Evolutionary conservation across 148 eudicot genomes (phyloP).

Genomic region (Camellia lanceoleosa): DNA sequence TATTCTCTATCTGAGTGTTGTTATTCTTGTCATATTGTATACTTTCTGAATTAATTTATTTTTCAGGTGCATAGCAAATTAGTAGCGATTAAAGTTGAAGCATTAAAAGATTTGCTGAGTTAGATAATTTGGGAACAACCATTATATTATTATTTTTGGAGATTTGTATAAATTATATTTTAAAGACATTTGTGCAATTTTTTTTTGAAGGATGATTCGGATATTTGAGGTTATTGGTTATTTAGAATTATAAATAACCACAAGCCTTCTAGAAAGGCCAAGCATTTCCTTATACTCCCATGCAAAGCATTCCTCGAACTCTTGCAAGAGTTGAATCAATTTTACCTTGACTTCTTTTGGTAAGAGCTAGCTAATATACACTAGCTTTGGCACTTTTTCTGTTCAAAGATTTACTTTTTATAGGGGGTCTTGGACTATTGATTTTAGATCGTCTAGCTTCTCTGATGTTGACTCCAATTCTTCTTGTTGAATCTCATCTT

Average conservation of each 20-base stretch:
- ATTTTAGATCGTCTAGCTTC: neutral
- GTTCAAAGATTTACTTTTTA: neutral
- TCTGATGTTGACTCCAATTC: neutral
- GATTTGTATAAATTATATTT: too few species aligned
- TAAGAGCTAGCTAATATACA: neutral
- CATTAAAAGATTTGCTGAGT: too few species aligned
- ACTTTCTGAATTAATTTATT: too few species aligned
- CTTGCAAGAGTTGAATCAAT: neutral
- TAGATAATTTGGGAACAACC: too few species aligned
- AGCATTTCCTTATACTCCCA: neutral
- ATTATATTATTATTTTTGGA: too few species aligned
- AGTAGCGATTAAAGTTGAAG: too few species aligned
- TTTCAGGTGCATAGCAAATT: too few species aligned
- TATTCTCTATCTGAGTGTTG: too few species aligned
- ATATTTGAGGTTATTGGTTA: neutral
- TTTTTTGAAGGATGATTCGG: too few species aligned
- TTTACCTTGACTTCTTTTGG: neutral
- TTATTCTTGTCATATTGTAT: too few species aligned
- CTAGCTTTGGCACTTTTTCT: neutral
- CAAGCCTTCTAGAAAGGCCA: neutral
- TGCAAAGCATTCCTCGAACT: neutral
- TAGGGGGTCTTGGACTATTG: neutral
- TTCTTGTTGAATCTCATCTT: neutral
- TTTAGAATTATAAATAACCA: neutral
- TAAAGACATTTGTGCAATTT: too few species aligned